phyloP scores from a whole-genome alignment of 2,329 filamentous ascomycete genomes.

The Chaetomium globosum region DNA sequence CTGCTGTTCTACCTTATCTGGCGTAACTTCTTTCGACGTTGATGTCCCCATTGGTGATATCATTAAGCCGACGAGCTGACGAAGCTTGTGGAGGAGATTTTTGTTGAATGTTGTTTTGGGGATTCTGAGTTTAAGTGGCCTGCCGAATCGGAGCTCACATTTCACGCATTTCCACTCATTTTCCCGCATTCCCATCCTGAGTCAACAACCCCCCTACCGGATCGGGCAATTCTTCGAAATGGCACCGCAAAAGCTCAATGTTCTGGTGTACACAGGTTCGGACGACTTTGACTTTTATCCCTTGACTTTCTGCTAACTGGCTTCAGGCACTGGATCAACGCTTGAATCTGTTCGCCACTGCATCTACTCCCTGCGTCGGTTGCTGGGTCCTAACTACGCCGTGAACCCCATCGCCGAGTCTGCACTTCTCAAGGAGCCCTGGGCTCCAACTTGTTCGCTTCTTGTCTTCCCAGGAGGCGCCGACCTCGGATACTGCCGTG shows the following conservation, averaged over 20 bases:
- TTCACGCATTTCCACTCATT: conserved; percentile 10
- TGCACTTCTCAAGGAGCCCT: conserved; percentile 85
- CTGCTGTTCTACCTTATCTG: conserved; percentile 40
- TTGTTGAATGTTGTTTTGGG: conserved; percentile 12
- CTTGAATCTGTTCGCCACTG: conserved; percentile 87
- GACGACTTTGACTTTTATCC: conserved; percentile 21
- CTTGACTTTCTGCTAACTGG: neutral
- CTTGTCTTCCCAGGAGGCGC: conserved; percentile 91
- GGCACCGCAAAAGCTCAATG: conserved; percentile 64
- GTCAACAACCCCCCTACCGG: conserved; percentile 23
- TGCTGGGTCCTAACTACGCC: conserved; percentile 88
- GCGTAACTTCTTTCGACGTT: conserved; percentile 62
- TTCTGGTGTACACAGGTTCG: conserved; percentile 86
- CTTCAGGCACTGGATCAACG: conserved; percentile 77
- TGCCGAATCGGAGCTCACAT: conserved; percentile 16
- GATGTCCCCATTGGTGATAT: conserved; percentile 30
- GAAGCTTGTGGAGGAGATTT: neutral
- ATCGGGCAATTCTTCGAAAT: conserved; percentile 19
- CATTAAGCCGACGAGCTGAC: neutral
- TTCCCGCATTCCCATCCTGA: conserved; percentile 12
- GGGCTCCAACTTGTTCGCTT: conserved; percentile 82
- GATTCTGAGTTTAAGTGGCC: neutral
- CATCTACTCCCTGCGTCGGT: conserved; percentile 79
- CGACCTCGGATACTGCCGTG: conserved; percentile 88
- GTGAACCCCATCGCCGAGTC: conserved; percentile 81